These are phyloP conservation scores for Ambrosiella cleistominuta DNA, from an alignment of 2,329 filamentous ascomycete genomes.

Conservation along the genomic window DNA sequence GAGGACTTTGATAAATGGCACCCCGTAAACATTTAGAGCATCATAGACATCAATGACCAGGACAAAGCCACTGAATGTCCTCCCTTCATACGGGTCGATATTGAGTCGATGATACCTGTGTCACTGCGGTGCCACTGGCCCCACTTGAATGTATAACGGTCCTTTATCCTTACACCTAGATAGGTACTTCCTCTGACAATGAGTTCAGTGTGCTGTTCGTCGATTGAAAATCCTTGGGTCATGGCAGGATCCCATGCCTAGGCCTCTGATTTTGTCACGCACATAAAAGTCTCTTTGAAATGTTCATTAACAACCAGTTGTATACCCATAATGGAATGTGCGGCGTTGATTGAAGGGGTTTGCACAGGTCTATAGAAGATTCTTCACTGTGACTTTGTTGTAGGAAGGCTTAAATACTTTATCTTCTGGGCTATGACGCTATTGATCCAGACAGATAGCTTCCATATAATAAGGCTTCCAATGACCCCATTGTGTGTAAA, in stretches of 20 bases:
- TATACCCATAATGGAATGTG: neutral
- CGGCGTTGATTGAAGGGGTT: neutral
- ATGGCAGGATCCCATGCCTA: neutral
- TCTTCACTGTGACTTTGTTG: neutral
- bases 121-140: too few relatives aligned
- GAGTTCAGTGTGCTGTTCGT: neutral
- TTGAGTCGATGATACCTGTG: too few relatives aligned
- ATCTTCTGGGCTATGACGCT: neutral
- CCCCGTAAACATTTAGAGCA: too few relatives aligned
- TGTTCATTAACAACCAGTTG: neutral
- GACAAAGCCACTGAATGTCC: too few relatives aligned
- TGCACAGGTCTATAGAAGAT: neutral
- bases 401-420: neutral
- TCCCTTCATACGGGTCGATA: too few relatives aligned
- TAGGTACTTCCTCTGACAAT: too few relatives aligned
- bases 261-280: neutral
- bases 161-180: too few relatives aligned
- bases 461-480: neutral
- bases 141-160: too few relatives aligned
- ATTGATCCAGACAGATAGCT: neutral
- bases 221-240: neutral
- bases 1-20: too few relatives aligned
- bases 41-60: too few relatives aligned
- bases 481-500: too few relatives aligned
- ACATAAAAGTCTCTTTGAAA: neutral